Conservation (phyloP, 2,329 filamentous ascomycete species). For the Botrytis paeoniae region DNA sequence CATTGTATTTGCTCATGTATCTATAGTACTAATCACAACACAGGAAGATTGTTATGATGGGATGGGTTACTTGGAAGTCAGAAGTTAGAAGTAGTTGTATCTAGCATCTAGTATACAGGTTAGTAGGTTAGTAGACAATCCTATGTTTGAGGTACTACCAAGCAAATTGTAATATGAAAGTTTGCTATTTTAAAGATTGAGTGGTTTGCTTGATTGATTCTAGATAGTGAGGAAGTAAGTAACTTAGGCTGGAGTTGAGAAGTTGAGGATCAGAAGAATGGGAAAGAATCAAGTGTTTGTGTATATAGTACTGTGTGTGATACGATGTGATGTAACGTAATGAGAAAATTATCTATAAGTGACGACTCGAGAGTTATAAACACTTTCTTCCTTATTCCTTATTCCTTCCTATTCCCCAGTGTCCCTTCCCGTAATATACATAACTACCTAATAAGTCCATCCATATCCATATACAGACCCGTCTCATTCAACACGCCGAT, state of each 20-base stretch:
- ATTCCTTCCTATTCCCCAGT: not conserved
- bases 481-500: not conserved
- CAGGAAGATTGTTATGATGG: not conserved
- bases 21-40: not conserved
- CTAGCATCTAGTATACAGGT: no score
- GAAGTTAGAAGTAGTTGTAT: not conserved
- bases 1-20: not conserved
- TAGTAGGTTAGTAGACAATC: no score
- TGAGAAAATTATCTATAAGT: not conserved
- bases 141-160: no score
- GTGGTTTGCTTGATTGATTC: not conserved
- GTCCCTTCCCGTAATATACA: not conserved
- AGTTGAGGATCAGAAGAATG: not conserved
- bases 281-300: no score
- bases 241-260: not conserved
- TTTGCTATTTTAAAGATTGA: not conserved
- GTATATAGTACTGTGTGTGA: not conserved
- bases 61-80: rapidly evolving
- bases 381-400: not conserved
- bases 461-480: not conserved
- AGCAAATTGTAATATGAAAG: no score
- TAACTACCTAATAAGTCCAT: not conserved
- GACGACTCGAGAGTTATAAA: not conserved
- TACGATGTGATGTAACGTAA: not conserved
- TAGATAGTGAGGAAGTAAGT: no score